Base-by-base conservation (phyloP, 805 yeast genomes). In the Pichia pseudocactophila region DNA sequence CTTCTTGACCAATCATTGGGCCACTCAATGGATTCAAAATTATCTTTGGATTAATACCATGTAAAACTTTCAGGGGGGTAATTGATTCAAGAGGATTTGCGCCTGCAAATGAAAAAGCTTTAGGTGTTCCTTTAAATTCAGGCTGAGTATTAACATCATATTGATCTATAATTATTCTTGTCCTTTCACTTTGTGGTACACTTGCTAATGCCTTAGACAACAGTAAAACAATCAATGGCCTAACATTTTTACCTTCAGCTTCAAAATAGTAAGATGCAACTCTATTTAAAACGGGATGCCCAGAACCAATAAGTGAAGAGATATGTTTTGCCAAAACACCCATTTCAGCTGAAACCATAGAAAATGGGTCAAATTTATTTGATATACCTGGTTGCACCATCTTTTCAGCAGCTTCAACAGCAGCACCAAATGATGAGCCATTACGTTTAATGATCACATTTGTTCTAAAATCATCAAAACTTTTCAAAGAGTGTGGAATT, bases 241-340 rank as follows among this genome's bases (percentile, higher is more conserved):
- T 73, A 16, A 92, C 87, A 57, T 89, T 94, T 62, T 92, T 92
- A 7, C 98, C 97, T 58, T 90, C 96, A 16, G 92, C 85, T 63
- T 89, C 96, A 53, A 92, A 92, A 65, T 92, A 92, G 65, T 92
- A 92, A 30, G 87, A 77, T n/a, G 95, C 81, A 4, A 90, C 96
- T 51, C 94, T 72, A 63, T 90, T 89, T 47, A 90, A 70, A 10
- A 92, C 81, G 1, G 97, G 96, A 57, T 90, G 96, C 2, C 96
- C 95, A 0, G 94, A 81, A 1, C 97, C 97, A 44, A 90, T 80
- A 41, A 92, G 69, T 16, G 72, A 67, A 37, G 95, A 94, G 48
- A 90, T 92, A 57, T 88, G 87, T 56, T 76, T 76, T 22, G 96
- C 96, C 55, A 90, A 64, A 30, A 77, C 78, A 18, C 88, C 79